Evolutionary conservation across 2,329 filamentous ascomycete species (phyloP), one percentile per base, ranked within the genome.

Genomic region (Diaporthe humulicola): DNA sequence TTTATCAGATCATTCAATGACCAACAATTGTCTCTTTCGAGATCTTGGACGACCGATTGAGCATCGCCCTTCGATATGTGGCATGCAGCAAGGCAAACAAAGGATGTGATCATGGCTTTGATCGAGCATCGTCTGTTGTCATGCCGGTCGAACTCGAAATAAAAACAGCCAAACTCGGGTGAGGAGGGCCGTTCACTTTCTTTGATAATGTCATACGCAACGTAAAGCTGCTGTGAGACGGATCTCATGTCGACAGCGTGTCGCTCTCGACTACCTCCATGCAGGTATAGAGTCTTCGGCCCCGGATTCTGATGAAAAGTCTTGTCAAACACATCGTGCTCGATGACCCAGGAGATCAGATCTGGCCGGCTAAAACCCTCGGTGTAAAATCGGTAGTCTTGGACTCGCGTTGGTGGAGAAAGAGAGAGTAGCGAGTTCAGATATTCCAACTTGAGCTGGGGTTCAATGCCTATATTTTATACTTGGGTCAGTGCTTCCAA

Each of bases 31-130:
- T n/a, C n/a, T n/a, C n/a, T n/a, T n/a, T n/a, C n/a, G n/a, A n/a
- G n/a, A n/a, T n/a, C n/a, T n/a, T n/a, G n/a, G n/a, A n/a, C n/a
- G n/a, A n/a, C n/a, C n/a, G n/a, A n/a, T n/a, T n/a, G n/a, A n/a
- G n/a, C n/a, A n/a, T n/a, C n/a, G n/a, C n/a, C n/a, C n/a, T n/a
- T n/a, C n/a, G n/a, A n/a, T n/a, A 69, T 17, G 2, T 48, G 48
- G 22, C 45, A 52, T 17, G 4, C 22, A 4, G 8, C n/a, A 15
- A 33, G 25, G 10, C n/a, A 38, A 0, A 69, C 0, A 30, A 52
- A 69, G 30, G 48, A 69, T 9, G 14, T 7, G 45, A 69, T 69
- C 64, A 69, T 69, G 6, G 45, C 64, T 40, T 22, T 69, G 17
- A 69, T 69, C 30, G 17, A 19, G 45, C 33, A 5, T 1, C 48